A percentile compares a stretch with the other conserved stretches of the same genome.
Conservation (phyloP, 176 grass and related monocot genomes). For the Eragrostis nindensis region DNA sequence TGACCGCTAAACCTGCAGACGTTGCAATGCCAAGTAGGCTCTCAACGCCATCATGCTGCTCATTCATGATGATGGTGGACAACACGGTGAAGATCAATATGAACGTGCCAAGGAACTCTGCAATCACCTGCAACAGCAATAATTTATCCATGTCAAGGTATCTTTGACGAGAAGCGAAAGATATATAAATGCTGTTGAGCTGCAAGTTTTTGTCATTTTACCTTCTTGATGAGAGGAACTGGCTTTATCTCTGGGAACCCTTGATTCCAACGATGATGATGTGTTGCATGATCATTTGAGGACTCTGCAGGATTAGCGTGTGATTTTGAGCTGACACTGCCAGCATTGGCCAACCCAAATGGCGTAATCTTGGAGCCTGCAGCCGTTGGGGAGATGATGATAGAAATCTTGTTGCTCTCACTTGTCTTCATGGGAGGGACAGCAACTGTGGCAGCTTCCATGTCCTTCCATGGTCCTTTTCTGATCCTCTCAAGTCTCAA, state of each 20-base stretch:
- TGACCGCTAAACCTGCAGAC: conserved; percentile 54
- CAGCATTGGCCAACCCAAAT: conserved; percentile 5
- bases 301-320: not conserved
- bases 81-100: conserved; percentile 66
- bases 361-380: conserved; percentile 32
- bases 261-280: conserved; percentile 9
- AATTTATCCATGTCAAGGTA: not conserved
- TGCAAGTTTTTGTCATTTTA: not conserved
- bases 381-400: conserved; percentile 31
- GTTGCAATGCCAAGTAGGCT: conserved; percentile 55
- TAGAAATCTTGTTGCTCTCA: conserved; percentile 26
- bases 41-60: conserved; percentile 46
- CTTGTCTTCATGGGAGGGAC: conserved; percentile 32
- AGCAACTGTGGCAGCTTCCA: not conserved
- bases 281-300: not conserved
- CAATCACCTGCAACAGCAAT: conserved; percentile 30
- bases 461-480: conserved; percentile 28
- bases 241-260: conserved; percentile 12
- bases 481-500: conserved; percentile 1
- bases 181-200: not conserved
- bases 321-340: not conserved
- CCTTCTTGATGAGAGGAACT: conserved; percentile 38
- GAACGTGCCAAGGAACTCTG: conserved; percentile 72
- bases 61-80: conserved; percentile 62
- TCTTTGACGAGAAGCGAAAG: not conserved